phyloP scores from a whole-genome alignment of 768 basidiomycete species.

The Dioszegia aurantiaca region DNA sequence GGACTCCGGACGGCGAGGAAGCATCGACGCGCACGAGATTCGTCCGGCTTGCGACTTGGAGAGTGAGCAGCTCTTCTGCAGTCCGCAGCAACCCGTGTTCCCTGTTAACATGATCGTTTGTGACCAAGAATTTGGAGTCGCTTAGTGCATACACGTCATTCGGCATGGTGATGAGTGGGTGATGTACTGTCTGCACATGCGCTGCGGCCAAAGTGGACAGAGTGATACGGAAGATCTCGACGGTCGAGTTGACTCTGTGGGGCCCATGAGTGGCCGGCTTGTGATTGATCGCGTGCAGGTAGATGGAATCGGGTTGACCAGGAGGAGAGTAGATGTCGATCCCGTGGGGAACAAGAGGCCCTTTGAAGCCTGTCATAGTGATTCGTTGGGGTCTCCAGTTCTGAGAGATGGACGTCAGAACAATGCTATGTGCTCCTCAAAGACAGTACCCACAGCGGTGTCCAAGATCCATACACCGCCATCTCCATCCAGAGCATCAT shows the following conservation, averaged over 20 bases:
- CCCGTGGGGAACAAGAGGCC: conserved; percentile 31
- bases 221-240: conserved; percentile 34
- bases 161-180: conserved; percentile 27
- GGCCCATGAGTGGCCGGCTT: conserved; percentile 7
- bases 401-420: conserved; percentile 5
- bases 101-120: conserved; percentile 30
- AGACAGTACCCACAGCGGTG: conserved; percentile 17
- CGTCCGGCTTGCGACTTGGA: conserved; percentile 8
- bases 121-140: conserved; percentile 24
- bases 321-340: conserved; percentile 29
- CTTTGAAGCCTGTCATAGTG: conserved; percentile 7
- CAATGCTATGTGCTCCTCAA: neutral
- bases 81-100: conserved; percentile 17
- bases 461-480: conserved; percentile 26
- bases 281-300: conserved; percentile 39
- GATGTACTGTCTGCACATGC: conserved; percentile 21
- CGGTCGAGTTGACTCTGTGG: conserved; percentile 16
- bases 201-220: conserved; percentile 10
- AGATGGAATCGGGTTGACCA: conserved; percentile 8
- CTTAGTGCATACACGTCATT: conserved; percentile 28
- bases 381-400: conserved; percentile 19
- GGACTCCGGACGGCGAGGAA: neutral
- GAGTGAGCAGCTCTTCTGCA: conserved; percentile 22
- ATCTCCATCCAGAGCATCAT: conserved; percentile 1
- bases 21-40: conserved; percentile 18